Conservation (phyloP, 2,329 filamentous ascomycete species). For the Capronia americana region DNA sequence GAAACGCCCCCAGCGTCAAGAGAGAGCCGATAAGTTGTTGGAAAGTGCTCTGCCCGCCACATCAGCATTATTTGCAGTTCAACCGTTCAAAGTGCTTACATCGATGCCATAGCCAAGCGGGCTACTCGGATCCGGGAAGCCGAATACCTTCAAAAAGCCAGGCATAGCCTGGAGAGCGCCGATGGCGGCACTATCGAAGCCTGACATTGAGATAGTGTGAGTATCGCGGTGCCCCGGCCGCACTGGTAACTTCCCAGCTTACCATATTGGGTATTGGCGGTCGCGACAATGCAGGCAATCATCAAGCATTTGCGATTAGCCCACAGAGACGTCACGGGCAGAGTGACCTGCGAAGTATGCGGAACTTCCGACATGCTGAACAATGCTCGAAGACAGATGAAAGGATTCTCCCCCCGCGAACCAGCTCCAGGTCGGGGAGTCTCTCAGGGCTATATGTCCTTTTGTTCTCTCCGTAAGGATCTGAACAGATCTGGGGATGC, state of each 20-base stretch:
- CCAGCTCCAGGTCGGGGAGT: background rate
- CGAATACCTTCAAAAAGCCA: conserved; percentile 17
- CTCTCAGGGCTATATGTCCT: conserved; percentile 7
- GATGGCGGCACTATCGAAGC: conserved; percentile 17
- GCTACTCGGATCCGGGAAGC: conserved; percentile 1
- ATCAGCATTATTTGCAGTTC: background rate
- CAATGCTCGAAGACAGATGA: conserved; percentile 8
- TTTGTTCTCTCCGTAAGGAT: conserved; percentile 1
- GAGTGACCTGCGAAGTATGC: conserved; percentile 14
- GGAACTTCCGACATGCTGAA: conserved; percentile 17
- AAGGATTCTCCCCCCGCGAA: background rate
- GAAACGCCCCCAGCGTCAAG: conserved; percentile 14
- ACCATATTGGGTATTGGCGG: conserved; percentile 17
- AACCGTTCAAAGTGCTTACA: background rate
- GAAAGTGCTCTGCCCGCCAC: background rate
- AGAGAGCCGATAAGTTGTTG: conserved; percentile 19
- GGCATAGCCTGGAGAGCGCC: conserved; percentile 18
- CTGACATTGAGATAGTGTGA: conserved; percentile 11
- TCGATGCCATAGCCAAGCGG: conserved; percentile 11
- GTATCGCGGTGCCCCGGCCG: background rate
- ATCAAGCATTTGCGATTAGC: conserved; percentile 15
- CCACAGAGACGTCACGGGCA: conserved; percentile 18
- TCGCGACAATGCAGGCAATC: conserved; percentile 15
- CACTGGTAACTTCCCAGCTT: background rate
- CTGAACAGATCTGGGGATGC: conserved; percentile 3